Evolutionary conservation across 345 rosid species (phyloP).

Genomic region (Luvunga scandens): DNA sequence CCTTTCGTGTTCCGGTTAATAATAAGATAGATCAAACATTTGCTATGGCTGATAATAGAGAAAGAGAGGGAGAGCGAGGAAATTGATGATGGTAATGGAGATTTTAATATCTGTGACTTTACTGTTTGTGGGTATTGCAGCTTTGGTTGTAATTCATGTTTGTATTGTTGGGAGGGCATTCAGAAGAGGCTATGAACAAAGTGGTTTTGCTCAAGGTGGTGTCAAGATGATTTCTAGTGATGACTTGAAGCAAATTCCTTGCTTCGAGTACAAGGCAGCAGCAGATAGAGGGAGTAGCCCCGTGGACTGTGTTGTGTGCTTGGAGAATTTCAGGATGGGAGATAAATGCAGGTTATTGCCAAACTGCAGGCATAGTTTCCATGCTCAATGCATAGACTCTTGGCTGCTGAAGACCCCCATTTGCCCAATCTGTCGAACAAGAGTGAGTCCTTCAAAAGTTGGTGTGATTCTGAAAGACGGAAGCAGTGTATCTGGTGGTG

Average conservation of each 20-base stretch:
- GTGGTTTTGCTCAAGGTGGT: conserved; percentile 10
- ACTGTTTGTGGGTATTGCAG: conserved; percentile 34
- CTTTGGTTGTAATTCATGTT: conserved; percentile 38
- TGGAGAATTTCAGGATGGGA: conserved; percentile 35
- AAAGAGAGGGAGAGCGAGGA: not conserved
- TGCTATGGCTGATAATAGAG: not conserved
- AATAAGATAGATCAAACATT: not conserved
- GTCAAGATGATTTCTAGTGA: conserved; percentile 22
- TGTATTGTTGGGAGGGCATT: conserved; percentile 40
- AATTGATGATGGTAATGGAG: conserved; percentile 27
- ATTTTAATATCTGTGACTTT: conserved; percentile 27
- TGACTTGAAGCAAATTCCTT: conserved; percentile 37
- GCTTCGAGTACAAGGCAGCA: conserved; percentile 31
- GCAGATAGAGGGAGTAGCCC: conserved; percentile 20
- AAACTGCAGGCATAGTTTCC: conserved; percentile 41
- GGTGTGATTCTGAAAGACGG: conserved; percentile 1
- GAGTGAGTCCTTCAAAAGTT: conserved; percentile 11
- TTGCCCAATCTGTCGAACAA: conserved; percentile 44
- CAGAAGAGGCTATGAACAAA: conserved; percentile 17
- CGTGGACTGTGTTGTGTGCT: conserved; percentile 44
- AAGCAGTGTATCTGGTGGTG: not conserved
- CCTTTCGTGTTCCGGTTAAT: not conserved
- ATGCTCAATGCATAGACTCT: conserved; percentile 41
- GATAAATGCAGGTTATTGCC: conserved; percentile 48
- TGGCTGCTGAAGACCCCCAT: conserved; percentile 43